phyloP scores from a whole-genome alignment of 2,329 filamentous ascomycete genomes.

The Fusarium sambucinum region DNA sequence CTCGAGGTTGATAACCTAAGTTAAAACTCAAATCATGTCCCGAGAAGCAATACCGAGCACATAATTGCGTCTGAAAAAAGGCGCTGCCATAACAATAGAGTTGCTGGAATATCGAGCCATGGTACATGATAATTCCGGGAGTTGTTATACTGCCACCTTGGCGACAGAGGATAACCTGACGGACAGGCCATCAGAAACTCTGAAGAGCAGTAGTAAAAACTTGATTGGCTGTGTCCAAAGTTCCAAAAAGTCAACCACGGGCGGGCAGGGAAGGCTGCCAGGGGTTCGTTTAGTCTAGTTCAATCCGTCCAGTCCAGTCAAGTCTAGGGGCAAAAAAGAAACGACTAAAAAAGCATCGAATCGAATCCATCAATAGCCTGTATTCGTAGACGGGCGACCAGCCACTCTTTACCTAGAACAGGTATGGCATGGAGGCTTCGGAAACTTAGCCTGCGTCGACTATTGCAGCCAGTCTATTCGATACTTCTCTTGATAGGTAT shows the following conservation, averaged over 20 bases:
- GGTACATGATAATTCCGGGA: conserved; percentile 17
- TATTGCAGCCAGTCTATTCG: conserved; percentile 7
- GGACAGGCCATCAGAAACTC: conserved; percentile 26
- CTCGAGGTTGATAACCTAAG: background rate
- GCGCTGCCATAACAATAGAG: conserved; percentile 1
- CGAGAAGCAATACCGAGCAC: conserved; percentile 18
- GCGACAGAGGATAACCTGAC: conserved; percentile 11
- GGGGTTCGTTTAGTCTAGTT: background rate
- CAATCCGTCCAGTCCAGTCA: background rate
- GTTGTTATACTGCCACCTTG: conserved; percentile 10
- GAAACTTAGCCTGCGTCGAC: conserved; percentile 4
- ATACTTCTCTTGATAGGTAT: background rate
- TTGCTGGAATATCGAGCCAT: conserved; percentile 12
- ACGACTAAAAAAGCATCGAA: conserved; percentile 6
- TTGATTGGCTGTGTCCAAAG: conserved; percentile 10
- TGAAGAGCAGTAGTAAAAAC: conserved; percentile 2
- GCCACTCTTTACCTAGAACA: conserved; percentile 7
- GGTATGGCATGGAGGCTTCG: conserved; percentile 3
- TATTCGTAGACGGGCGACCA: conserved; percentile 4
- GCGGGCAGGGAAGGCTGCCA: background rate
- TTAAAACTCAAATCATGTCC: conserved; percentile 20
- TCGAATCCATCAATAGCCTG: background rate
- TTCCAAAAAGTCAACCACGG: conserved; percentile 15
- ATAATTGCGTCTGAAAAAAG: background rate
- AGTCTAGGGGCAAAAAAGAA: conserved; percentile 18